Evolutionary conservation across 192 early-diverging fungal species (phyloP), one percentile per base, ranked within the genome.

Genomic region (Dissophora globulifera): DNA sequence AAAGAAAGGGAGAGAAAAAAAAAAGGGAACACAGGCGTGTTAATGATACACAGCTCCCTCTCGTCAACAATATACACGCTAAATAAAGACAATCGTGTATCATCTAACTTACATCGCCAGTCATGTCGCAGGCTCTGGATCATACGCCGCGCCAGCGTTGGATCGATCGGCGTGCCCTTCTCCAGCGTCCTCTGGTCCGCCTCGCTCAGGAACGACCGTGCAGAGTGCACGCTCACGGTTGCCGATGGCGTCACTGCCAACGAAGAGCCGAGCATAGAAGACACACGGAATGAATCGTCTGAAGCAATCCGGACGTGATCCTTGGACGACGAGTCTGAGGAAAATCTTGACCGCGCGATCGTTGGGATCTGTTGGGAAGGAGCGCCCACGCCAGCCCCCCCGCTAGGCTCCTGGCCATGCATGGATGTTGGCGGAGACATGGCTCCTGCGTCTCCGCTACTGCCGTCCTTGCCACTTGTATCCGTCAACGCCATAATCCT

Each of bases 101-200:
- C 6, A 9, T 9, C 7, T 38, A 2, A 65, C 70, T 75, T 75
- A 75, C 70, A 43, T 16, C 70, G 62, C 70, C 70, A 75, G 38
- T 75, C 62, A 19, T 56, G 58, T 23, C 70, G 62, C 49, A 75
- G 43, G 23, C 27, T 30, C 10, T 48, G 35, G 46, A 75, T 65
- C 62, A 64, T 58, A 0, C 23, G 16, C 10, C 25, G 32, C 29
- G 62, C 70, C 16, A 54, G 41, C 4, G 52, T 62, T 30, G 55
- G 56, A 30, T 75, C 56, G 4, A 75, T 65, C 22, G 56, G n/a
- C 22, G 63, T 61, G 2, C 63, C 62, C 6, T 48, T 49, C 17
- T 70, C 68, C 3, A 62, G 23, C 11, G 52, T 51, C 17, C 49
- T 19, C 50, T 59, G 50, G 9, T 64, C 56, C 1, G 29, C 32